phyloP scores from a whole-genome alignment of 2,329 filamentous ascomycete genomes.

The Cladosporium phlei region DNA sequence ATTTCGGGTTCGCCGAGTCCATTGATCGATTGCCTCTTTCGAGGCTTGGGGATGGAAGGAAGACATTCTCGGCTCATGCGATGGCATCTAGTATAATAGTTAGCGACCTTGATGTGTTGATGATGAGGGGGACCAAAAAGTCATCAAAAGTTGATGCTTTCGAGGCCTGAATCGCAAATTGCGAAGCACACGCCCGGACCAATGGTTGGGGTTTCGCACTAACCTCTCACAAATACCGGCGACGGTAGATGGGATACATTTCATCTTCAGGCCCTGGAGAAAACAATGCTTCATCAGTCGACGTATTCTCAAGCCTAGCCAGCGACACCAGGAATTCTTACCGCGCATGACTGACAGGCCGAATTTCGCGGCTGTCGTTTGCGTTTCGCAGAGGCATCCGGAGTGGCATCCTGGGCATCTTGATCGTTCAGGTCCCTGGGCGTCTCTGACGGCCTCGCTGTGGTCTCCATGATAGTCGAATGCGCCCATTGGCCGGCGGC shows the following conservation, averaged over 20 bases:
- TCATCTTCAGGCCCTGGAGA: slow-evolving; percentile 25
- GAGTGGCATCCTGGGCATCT: neutral
- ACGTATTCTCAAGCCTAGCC: too few species aligned
- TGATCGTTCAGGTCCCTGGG: neutral
- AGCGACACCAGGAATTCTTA: neutral
- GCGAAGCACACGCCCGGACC: too few species aligned
- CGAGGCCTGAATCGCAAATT: too few species aligned
- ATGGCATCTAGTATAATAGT: slow-evolving; percentile 22
- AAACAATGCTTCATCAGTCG: too few species aligned
- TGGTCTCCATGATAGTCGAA: slow-evolving; percentile 11
- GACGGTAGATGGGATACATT: slow-evolving; percentile 16
- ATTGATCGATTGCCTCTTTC: slow-evolving; percentile 23
- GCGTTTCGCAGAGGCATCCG: slow-evolving; percentile 17
- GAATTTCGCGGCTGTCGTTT: slow-evolving; percentile 27
- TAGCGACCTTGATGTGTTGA: too few species aligned
- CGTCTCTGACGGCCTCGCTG: slow-evolving; percentile 9
- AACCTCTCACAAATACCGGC: slow-evolving; percentile 16
- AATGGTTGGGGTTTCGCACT: slow-evolving; percentile 5
- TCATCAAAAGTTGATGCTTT: too few species aligned
- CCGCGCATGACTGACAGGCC: slow-evolving; percentile 25
- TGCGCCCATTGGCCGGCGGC: neutral
- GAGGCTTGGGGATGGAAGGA: slow-evolving; percentile 24
- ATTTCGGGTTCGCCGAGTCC: slow-evolving; percentile 18
- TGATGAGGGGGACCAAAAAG: too few species aligned
- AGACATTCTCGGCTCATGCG: slow-evolving; percentile 26